phyloP scores from a whole-genome alignment of 768 basidiomycete genomes.

The Filobasidium floriforme region DNA sequence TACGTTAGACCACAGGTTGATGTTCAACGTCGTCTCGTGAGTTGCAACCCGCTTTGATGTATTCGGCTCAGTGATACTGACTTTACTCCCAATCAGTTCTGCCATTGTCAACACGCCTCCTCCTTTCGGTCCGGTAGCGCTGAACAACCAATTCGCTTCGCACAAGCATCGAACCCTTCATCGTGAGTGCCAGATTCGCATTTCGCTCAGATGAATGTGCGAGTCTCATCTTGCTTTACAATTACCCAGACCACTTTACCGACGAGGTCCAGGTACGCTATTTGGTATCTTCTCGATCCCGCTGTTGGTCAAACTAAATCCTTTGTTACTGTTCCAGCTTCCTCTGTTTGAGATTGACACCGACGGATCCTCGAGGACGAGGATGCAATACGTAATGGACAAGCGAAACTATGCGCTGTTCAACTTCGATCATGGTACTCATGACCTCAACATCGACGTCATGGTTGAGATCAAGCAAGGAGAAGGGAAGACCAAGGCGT shows the following conservation, averaged over 20 bases:
- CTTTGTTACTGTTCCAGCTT: constrained; percentile 48
- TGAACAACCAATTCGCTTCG: constrained; percentile 66
- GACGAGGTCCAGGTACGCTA: constrained; percentile 73
- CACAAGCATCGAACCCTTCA: constrained; percentile 85
- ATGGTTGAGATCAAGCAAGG: constrained; percentile 81
- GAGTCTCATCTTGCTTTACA: not conserved
- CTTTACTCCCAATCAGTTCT: constrained; percentile 50
- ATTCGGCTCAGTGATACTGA: not conserved
- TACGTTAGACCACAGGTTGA: constrained; percentile 67
- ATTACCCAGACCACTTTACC: constrained; percentile 54
- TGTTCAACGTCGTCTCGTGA: constrained; percentile 59
- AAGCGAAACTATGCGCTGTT: constrained; percentile 79
- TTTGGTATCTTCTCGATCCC: not conserved
- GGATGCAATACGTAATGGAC: constrained; percentile 62
- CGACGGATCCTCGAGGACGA: constrained; percentile 63
- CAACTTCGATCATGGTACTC: constrained; percentile 53
- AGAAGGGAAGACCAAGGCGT: constrained; percentile 71
- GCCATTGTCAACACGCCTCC: constrained; percentile 96
- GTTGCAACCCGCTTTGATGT: not conserved
- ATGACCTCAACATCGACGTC: constrained; percentile 71
- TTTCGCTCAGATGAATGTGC: not conserved
- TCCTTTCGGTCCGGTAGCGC: constrained; percentile 57
- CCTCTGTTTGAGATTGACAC: constrained; percentile 71
- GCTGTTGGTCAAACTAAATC: not conserved
- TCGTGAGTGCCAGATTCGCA: constrained; percentile 19